Base-by-base conservation (phyloP, 192 early-diverging fungal genomes). In the Coemansia sp. region DNA sequence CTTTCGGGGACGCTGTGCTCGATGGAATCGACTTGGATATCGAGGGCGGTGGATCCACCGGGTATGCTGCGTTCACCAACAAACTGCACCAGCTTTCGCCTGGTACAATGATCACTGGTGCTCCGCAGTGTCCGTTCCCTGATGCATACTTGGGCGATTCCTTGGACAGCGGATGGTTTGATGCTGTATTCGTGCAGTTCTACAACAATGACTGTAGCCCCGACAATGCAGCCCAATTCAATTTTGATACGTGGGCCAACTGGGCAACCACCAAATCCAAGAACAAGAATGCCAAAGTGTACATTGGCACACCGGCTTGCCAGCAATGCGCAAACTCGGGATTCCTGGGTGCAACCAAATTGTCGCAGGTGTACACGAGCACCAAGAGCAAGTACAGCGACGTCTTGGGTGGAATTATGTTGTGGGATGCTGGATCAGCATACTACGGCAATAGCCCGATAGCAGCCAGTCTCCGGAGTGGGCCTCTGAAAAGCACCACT, bases 171-270 rank as follows among this genome's bases (percentile, higher is more conserved):
- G 81, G 84, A 0, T 86, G 84, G 82, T 85, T 90, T 61, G 87
- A 90, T 68, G 68, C 86, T 59, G 87, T 88, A 31, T 84, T 81
- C 72, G 79, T 88, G 28, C 87, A 90, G 57, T 88, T 87, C 71
- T 90, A 88, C 74, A 89, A 89, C 70, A 89, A 89, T 70, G 83
- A 72, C 30, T 89, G 87, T 61, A 81, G 84, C 18, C 75, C 84
- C 18, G 70, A 82, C 40, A 75, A 69, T 18, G 84, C 74, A 49
- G 64, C 58, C 23, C 42, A 60, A 25, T 84, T 84, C 78, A 88
- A 85, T 61, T 87, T 83, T 63, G 78, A 80, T 15, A 64, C 73
- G 10, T 88, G 87, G 87, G 85, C 86, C 61, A 67, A 71, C 33
- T 88, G 87, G 87, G 86, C 87, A 23, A 84, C 67, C 10, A 69